phyloP scores from a whole-genome alignment of 805 yeast species.

The Debaryomyces castellii region DNA sequence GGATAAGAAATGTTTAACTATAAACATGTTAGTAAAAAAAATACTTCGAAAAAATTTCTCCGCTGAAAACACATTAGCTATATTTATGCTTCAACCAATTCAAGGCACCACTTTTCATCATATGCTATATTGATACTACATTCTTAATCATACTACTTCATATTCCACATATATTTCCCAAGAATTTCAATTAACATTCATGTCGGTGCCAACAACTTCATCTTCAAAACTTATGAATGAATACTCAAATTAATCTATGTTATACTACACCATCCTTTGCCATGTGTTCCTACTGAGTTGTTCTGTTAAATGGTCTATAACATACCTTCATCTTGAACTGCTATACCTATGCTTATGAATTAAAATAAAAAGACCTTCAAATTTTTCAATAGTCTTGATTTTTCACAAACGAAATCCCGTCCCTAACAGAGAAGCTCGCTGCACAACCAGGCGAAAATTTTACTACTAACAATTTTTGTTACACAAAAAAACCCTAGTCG shows the following conservation, averaged over 20 bases:
- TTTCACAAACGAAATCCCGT: conserved; percentile 5
- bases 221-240: background rate
- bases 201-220: background rate
- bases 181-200: background rate
- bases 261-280: background rate
- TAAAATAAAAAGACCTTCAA: conserved; percentile 7
- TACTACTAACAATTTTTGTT: background rate
- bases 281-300: background rate
- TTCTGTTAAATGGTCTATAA: conserved; percentile 7
- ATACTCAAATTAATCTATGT: background rate
- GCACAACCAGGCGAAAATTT: background rate
- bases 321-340: conserved; percentile 48
- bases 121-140: background rate
- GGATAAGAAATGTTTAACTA: conserved; percentile 99
- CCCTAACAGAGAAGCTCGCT: conserved; percentile 1
- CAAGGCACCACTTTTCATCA: too few relatives aligned
- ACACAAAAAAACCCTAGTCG: background rate
- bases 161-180: background rate
- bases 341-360: conserved; percentile 26
- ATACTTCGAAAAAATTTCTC: background rate
- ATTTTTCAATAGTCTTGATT: conserved; percentile 7
- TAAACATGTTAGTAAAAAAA: conserved; percentile 6
- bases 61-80: background rate
- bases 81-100: too few relatives aligned
- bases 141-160: background rate